These are phyloP conservation scores for Fusarium hainanense DNA, from an alignment of 2,329 filamentous ascomycete genomes.

Conservation along the genomic window DNA sequence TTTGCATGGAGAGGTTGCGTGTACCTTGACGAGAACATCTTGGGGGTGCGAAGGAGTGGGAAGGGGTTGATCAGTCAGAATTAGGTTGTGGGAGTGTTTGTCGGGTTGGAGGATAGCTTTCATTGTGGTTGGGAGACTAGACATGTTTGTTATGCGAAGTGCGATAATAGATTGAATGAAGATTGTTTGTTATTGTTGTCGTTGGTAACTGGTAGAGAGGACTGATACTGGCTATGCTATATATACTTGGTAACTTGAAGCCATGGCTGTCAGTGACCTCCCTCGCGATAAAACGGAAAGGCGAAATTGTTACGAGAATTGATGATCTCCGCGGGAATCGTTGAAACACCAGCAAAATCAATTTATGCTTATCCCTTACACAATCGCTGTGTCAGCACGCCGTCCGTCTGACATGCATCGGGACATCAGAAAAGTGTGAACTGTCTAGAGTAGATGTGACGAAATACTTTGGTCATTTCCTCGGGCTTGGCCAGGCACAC, in stretches of 20 bases:
- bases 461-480: background rate
- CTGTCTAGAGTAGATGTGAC: background rate
- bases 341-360: background rate
- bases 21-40: background rate
- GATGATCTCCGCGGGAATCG: background rate
- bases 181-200: background rate
- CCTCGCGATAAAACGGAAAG: background rate
- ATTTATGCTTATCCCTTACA: background rate
- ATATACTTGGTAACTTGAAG: background rate
- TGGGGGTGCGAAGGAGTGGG: background rate
- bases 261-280: background rate
- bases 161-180: background rate
- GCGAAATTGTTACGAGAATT: background rate
- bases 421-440: background rate
- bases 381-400: background rate
- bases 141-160: background rate
- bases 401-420: background rate
- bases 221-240: background rate
- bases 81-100: background rate
- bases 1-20: conserved; percentile 30
- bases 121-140: background rate
- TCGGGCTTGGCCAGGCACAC: no score
- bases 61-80: background rate
- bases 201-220: background rate
- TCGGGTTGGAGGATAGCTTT: background rate